Base-by-base conservation (phyloP, 2,329 filamentous ascomycete species). In the Capronia americana region DNA sequence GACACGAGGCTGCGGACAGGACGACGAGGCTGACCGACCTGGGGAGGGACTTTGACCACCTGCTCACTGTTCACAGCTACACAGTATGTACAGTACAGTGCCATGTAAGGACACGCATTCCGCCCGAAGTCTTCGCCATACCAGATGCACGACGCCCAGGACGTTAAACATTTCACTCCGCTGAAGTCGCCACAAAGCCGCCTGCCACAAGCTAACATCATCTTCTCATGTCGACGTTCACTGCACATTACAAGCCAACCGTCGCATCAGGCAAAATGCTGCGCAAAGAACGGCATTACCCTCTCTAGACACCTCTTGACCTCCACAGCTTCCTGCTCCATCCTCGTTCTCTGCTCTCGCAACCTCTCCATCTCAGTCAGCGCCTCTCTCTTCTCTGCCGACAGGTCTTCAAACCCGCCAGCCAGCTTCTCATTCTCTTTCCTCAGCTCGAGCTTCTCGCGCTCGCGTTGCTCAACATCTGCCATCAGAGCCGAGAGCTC, bases 361-460 rank as follows among this genome's bases (percentile, higher is more conserved):
- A 96, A 90, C 8, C 91, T 92, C 66, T 93, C 92, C 73, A 94
- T 86, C 75, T 98, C 92, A 3, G 93, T 92, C 75, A 96, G 93
- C 1, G 94, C 87, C 64, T 97, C 91, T 11, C 91, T 91, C 56
- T 97, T 87, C 28, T 90, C 89, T 57, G 83, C 83, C 57, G 92
- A 85, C 44, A 95, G 87, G 72, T 88, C 90, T 69, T 96, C 92
- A 75, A 95, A 94, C 70, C 96, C 92, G 0, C 85, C 83, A 0
- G 85, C 83, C 38, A 99, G 82, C 0, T 83, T 82, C 67, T 86
- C 87, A 76, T 89, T 93, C 75, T 97, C 92, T 2, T 91, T 86
- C 70, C 97, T 92, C 41, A 96, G 88, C 14, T 84, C 85, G 68
- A 88, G 88, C 32, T 90, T 91, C 73, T 97, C 93, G 59, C 89